These are phyloP conservation scores for Colletotrichum endophyticum DNA, from an alignment of 2,329 filamentous ascomycete genomes.

Conservation along the genomic window DNA sequence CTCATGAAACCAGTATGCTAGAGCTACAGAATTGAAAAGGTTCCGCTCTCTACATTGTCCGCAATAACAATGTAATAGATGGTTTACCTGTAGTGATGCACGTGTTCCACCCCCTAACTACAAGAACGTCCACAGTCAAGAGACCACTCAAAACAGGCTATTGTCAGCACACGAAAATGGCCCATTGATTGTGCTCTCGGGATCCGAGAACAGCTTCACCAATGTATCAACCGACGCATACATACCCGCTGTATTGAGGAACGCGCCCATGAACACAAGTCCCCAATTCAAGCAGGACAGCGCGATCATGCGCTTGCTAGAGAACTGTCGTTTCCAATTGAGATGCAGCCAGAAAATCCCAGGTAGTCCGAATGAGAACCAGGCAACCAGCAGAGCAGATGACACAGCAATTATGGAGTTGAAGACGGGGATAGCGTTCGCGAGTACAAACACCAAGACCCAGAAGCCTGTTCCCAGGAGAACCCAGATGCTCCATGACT, in stretches of 20 bases:
- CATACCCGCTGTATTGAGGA: background rate
- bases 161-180: background rate
- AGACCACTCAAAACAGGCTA: background rate
- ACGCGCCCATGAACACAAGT: background rate
- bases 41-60: background rate
- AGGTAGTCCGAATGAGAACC: background rate
- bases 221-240: background rate
- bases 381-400: background rate
- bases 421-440: background rate
- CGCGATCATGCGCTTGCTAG: background rate
- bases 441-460: fast-evolving
- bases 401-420: background rate
- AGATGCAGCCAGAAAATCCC: background rate
- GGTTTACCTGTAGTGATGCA: background rate
- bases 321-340: background rate
- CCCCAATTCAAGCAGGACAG: background rate
- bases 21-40: background rate
- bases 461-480: background rate
- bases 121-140: background rate
- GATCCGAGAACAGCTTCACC: background rate
- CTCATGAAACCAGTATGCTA: background rate
- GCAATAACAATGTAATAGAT: no score
- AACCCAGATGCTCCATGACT: background rate
- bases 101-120: background rate
- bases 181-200: background rate